Base-by-base conservation (phyloP, 176 grass and related monocot genomes). In the Thinopyrum elongatum region DNA sequence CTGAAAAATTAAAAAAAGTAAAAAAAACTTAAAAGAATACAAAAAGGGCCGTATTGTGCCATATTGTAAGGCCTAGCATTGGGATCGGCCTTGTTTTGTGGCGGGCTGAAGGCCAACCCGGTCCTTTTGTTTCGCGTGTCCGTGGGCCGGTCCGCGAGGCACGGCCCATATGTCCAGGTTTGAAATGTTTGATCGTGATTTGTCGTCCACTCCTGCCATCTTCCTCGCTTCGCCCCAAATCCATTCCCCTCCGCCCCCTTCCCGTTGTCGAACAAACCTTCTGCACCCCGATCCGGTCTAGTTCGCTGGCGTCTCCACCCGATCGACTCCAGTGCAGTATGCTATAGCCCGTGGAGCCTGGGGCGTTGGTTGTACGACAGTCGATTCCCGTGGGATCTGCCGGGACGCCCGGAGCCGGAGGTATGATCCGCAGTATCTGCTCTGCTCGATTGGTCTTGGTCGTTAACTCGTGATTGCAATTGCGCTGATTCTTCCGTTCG, bases 351-450 rank as follows among this genome's bases (percentile, higher is more conserved):
- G 28, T 25, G 80, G 64, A 69, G 29, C 23, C 13, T 22, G 65
- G 1, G 28, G 65, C 16, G 44, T 39, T 53, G 42, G 44, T 25
- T 64, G 61, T 64, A 9, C 29, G 44, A 8, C 44, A 15, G 30
- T 82, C 44, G 80, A 26, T 69, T 55, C 41, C 64, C 30, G 65
- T 22, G 64, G 64, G 80, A 82, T 82, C 80, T 53, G 79, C 79
- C 19, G 41, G 26, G 62, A 22, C 57, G 51, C 51, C 51, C 51
- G 51, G 51, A 55, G 51, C 51, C 80, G 44, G 44, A 70, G 80
- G 80, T 82, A 82, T 35, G 28, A 34, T 35, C 64, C 21, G 64
- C 6, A 21, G 21, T 25, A 29, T 49, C 64, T 8, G 12, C 42
- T 31, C 28, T 51, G 12, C 3, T 65, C 21, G 21, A 11, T 53